These are phyloP conservation scores for Fusarium ambrosium DNA, from an alignment of 2,329 filamentous ascomycete genomes.

Conservation along the genomic window DNA sequence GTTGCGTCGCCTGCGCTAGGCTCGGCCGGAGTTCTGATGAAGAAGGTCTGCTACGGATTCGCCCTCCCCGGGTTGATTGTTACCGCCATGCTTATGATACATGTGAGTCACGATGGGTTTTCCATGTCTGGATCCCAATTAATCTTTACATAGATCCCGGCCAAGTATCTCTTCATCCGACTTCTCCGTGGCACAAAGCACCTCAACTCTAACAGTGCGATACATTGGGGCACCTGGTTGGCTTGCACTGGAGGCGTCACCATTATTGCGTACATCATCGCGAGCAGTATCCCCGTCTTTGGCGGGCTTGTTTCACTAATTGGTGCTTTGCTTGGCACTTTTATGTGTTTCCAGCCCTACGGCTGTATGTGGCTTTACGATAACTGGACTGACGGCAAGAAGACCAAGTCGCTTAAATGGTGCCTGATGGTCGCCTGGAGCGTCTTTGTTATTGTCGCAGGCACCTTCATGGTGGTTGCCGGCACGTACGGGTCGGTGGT, in stretches of 20 bases:
- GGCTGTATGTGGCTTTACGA: constrained; percentile 17
- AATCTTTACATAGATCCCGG: constrained; percentile 18
- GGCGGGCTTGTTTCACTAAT: constrained; percentile 6
- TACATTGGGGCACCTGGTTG: constrained; percentile 47
- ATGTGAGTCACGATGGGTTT: constrained; percentile 34
- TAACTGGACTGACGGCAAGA: not conserved
- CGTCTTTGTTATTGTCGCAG: not conserved
- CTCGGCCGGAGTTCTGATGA: constrained; percentile 55
- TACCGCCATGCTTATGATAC: constrained; percentile 39
- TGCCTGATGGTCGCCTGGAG: not conserved
- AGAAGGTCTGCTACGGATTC: constrained; percentile 59
- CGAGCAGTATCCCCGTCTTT: constrained; percentile 5
- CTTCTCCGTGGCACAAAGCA: constrained; percentile 44
- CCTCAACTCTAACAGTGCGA: constrained; percentile 37
- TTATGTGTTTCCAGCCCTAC: constrained; percentile 11
- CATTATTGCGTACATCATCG: constrained; percentile 9
- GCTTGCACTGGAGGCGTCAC: constrained; percentile 8
- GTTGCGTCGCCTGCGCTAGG: constrained; percentile 61
- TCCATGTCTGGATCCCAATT: not conserved
- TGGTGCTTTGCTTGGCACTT: constrained; percentile 10
- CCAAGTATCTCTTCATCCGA: constrained; percentile 47
- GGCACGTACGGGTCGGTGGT: constrained; percentile 1
- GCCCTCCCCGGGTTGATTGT: constrained; percentile 47
- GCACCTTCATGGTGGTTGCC: not conserved
- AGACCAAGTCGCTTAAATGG: not conserved